Base-by-base conservation (phyloP, 208 protist species). In the Spongospora subterranea region DNA sequence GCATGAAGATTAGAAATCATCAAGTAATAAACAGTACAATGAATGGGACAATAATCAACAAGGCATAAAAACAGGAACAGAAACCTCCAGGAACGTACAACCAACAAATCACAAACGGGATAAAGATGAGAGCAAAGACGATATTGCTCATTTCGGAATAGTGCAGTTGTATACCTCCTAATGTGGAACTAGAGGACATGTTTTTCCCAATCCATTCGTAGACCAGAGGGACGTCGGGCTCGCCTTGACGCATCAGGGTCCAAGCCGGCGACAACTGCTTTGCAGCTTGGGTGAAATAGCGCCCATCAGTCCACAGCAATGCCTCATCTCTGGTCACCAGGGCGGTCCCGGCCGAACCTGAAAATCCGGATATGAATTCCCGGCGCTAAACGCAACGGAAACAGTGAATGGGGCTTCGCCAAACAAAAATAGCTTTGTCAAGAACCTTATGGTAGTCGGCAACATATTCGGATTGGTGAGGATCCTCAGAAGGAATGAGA, bases 231-330 rank as follows among this genome's bases (percentile, higher is more conserved):
- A 92, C 92, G 29, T 94, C 93, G 0, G 88, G 88, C 35, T 94
- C 45, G 40, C 94, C 90, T 65, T 92, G 88, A 0, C 92, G 90
- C 94, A 95, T 96, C 1, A 96, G 90, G 11, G 50, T 93, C 93
- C 92, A 94, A 54, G 88, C 45, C 0, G n/a, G 13, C 13, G 40
- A n/a, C 29, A 98, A 91, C 91, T 97, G 89, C 45, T 96, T 88
- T 53, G 93, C 94, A 0, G 97, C 98, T 88, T 98, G 97, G 38
- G 97, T 60, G 93, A 96, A 98, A 94, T 99, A 99, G 41, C 98
- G 96, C 0, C 97, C 98, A 92, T 99, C 98, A 0, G 98, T 98
- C 97, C 97, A 99, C 24, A 99, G 90, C 45, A 98, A 94, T 0
- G 96, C 96, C 45, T 95, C 91, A 66, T 93, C 13, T 0, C 95